phyloP scores from a whole-genome alignment of 129 eudicot species.

The Pulicaria dysenterica region DNA sequence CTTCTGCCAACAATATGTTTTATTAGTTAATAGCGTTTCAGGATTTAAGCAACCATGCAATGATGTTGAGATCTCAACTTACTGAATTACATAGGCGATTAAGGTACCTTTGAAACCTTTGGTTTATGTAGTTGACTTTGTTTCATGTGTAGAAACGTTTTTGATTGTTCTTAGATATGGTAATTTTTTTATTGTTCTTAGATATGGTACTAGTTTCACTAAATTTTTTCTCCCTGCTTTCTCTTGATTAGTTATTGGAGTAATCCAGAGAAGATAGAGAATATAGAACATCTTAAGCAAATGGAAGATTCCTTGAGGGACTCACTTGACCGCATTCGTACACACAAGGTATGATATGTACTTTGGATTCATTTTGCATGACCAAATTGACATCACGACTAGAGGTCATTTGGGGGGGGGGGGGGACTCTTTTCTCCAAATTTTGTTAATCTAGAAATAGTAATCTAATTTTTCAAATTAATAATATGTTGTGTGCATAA shows the following conservation, averaged over 20 bases:
- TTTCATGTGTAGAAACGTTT: too few relatives aligned
- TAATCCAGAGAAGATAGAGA: slow-evolving; percentile 77
- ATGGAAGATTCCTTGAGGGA: slow-evolving; percentile 83
- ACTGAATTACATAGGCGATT: slow-evolving; percentile 62
- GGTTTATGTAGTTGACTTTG: slow-evolving; percentile 7
- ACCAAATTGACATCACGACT: slow-evolving; percentile 5
- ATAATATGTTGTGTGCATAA: background rate
- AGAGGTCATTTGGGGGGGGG: too few relatives aligned
- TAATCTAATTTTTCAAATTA: background rate
- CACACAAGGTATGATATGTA: slow-evolving; percentile 60
- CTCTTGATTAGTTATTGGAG: slow-evolving; percentile 70
- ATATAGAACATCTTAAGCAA: slow-evolving; percentile 74
- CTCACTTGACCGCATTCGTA: slow-evolving; percentile 58
- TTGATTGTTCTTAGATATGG: too few relatives aligned
- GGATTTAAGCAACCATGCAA: slow-evolving; percentile 67
- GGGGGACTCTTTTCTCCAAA: background rate
- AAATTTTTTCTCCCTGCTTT: background rate
- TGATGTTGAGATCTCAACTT: slow-evolving; percentile 65
- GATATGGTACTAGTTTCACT: background rate
- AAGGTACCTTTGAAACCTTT: slow-evolving; percentile 39
- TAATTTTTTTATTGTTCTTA: background rate
- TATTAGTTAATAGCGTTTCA: slow-evolving; percentile 26
- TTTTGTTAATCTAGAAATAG: background rate
- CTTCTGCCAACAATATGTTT: slow-evolving; percentile 13
- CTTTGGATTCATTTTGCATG: background rate